Evolutionary conservation across 371 early-diverging fungal species (phyloP).

Genomic region (Catenaria anguillulae): DNA sequence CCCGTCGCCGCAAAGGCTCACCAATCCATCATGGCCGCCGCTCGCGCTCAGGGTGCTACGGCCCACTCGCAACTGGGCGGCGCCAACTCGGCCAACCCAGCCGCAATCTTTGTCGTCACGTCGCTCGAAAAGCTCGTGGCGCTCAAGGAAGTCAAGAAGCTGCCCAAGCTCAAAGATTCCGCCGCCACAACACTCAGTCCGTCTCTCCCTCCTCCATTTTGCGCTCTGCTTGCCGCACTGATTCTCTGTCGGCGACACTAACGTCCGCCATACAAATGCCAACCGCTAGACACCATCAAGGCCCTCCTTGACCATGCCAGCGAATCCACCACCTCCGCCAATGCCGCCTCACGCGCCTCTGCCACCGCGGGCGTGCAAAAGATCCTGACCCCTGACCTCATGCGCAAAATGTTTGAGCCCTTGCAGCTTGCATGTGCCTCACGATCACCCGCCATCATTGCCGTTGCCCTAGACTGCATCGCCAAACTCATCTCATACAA

Average conservation of each 20-base stretch:
- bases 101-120: slow-evolving; percentile 2
- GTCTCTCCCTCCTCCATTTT: too few species aligned
- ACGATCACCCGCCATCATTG: slow-evolving; percentile 33
- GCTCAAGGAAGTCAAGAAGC: neutral
- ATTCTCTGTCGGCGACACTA: too few species aligned
- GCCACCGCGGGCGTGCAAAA: too few species aligned
- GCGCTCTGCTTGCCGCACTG: too few species aligned
- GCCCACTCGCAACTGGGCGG: neutral
- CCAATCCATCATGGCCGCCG: too few species aligned
- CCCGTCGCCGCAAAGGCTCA: too few species aligned
- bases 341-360: too few species aligned
- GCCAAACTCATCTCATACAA: slow-evolving; percentile 61
- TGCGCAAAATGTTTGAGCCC: slow-evolving; percentile 30
- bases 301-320: slow-evolving; percentile 1
- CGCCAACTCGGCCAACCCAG: neutral
- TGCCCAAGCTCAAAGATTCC: slow-evolving; percentile 1
- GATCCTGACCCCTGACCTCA: neutral
- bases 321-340: too few species aligned
- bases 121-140: slow-evolving; percentile 1
- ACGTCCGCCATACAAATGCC: too few species aligned
- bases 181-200: neutral
- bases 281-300: slow-evolving; percentile 1
- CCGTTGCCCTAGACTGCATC: slow-evolving; percentile 46
- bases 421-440: slow-evolving; percentile 42
- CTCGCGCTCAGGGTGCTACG: too few species aligned